Evolutionary conservation across 306 rosid species (phyloP).

Genomic region (Citrullus amarus): DNA sequence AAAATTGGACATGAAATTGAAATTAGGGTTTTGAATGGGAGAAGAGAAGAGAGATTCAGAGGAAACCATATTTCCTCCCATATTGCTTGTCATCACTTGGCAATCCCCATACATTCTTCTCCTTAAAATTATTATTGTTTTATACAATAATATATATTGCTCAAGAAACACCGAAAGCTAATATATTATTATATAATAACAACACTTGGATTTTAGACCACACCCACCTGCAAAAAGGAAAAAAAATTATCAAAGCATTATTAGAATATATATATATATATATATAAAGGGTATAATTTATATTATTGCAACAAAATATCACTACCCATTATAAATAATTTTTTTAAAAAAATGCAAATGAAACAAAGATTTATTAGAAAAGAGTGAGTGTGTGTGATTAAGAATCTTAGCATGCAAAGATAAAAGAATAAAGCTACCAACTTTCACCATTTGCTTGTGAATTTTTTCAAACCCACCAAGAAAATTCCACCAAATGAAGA

Average conservation of each 20-base stretch:
- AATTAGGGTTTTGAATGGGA: slow-evolving; percentile 74
- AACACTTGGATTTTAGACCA: background rate
- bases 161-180: background rate
- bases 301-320: background rate
- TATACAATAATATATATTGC: background rate
- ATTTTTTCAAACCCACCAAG: background rate
- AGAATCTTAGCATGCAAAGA: background rate
- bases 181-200: background rate
- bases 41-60: slow-evolving; percentile 64
- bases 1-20: slow-evolving; percentile 63
- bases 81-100: slow-evolving; percentile 67
- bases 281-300: background rate
- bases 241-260: background rate
- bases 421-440: background rate
- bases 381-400: background rate
- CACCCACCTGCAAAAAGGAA: background rate
- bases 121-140: background rate
- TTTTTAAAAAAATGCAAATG: background rate
- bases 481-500: background rate
- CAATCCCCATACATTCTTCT: slow-evolving; percentile 72
- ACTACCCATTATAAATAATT: background rate
- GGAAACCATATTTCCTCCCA: slow-evolving; percentile 67
- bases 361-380: background rate
- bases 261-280: background rate
- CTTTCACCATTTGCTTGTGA: background rate